Percentiles rank a stretch among this genome's conserved stretches.
Evolutionary conservation across 352 stramenopile species (phyloP).

Genomic region (Pilasporangium apinafurcum): DNA sequence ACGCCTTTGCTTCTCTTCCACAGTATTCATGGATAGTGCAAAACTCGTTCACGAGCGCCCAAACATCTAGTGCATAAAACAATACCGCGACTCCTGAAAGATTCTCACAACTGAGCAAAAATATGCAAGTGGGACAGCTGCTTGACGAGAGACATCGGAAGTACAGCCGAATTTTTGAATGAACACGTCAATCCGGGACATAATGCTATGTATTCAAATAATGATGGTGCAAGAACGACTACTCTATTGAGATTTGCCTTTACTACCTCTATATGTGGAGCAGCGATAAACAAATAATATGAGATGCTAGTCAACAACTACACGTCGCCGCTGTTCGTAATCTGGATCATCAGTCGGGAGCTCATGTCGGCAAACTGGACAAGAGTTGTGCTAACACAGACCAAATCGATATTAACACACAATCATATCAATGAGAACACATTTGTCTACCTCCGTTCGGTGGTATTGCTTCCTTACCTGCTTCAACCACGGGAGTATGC

Average conservation of each 20-base stretch:
- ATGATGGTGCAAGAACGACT: no score
- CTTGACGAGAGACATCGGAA: background rate
- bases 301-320: conserved; percentile 9
- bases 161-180: no score
- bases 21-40: no score
- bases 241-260: conserved; percentile 11
- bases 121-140: background rate
- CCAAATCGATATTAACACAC: background rate
- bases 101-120: no score
- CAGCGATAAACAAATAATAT: conserved; percentile 8
- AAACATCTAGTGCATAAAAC: no score
- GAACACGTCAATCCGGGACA: conserved; percentile 8
- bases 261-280: conserved; percentile 19
- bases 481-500: conserved; percentile 84
- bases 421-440: background rate
- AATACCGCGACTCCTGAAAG: no score
- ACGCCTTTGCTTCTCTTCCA: conserved; percentile 5
- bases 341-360: conserved; percentile 79
- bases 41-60: no score
- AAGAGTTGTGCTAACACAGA: conserved; percentile 75
- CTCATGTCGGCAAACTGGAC: conserved; percentile 78
- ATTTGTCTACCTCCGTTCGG: no score
- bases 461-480: conserved; percentile 13
- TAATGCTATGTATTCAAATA: no score
- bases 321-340: conserved; percentile 57